Base-by-base conservation (phyloP, 495 filamentous ascomycete species). In the Xylaria venustula region DNA sequence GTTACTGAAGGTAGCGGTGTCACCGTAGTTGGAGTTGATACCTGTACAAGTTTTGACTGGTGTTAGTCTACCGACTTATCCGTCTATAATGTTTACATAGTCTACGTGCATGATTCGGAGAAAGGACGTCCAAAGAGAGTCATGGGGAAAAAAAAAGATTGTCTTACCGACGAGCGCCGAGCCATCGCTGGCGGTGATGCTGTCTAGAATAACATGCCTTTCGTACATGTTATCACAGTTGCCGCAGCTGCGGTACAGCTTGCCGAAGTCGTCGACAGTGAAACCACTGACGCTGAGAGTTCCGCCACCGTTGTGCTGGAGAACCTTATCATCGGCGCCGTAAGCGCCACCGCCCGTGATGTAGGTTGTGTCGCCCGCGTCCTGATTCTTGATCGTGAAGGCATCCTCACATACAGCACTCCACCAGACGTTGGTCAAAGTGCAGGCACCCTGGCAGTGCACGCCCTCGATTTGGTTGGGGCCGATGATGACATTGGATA, bases 221-320 rank as follows among this genome's bases (percentile, higher is more conserved):
- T 34, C 30, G 30, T 34, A 34, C 30, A 34, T 34, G 11, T 34
- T 34, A 11, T 34, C 30, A 34, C 81, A 83, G 78, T 87, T 87
- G 9, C 85, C 85, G 70, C 85, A 88, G 22, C 75, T 75, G 37
- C 83, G 81, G 68, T 83, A 83, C 28, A 85, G 68, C 73, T 86
- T 86, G 60, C 77, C 77, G 67, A 73, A 71, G 68, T 77, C 67
- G 34, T 63, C 65, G 12, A 66, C 76, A 23, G 74, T 78, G 74
- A 87, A 87, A 64, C 81, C 81, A 55, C 80, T 79, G 64, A 88
- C 81, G 52, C 73, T 75, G 48, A 86, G 77, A 2, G 82, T 83
- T 25, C 85, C 85, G 23, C 71, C 71, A 37, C 80, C 83, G 75
- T 88, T 88, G 77, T 85, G 81, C 72, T 88, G 85, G 61, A 88